Percentiles rank a stretch among this genome's conserved stretches.
Conservation (phyloP, 495 filamentous ascomycete genomes). For the Astrocystis sublimbata region DNA sequence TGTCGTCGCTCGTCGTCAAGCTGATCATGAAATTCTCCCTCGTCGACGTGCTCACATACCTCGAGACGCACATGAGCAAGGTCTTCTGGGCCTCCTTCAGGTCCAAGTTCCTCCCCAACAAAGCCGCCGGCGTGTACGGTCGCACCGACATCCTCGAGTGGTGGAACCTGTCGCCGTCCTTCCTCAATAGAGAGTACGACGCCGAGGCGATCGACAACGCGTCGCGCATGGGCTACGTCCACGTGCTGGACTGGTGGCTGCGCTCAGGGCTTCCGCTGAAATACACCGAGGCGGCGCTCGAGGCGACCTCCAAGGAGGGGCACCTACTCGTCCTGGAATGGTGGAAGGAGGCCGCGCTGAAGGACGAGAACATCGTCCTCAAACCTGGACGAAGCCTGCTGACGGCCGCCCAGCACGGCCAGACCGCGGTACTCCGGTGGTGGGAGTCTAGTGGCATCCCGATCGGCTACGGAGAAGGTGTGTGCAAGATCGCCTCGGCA, state of each 20-base stretch:
- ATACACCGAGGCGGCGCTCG: slow-evolving; percentile 82
- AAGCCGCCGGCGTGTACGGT: slow-evolving; percentile 83
- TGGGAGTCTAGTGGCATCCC: slow-evolving; percentile 79
- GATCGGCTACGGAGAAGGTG: slow-evolving; percentile 69
- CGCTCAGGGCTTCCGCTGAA: slow-evolving; percentile 74
- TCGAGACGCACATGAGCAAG: slow-evolving; percentile 74
- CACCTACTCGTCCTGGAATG: slow-evolving; percentile 83
- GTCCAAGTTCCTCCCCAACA: slow-evolving; percentile 78
- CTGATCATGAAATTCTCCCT: slow-evolving; percentile 89
- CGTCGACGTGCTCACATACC: slow-evolving; percentile 72
- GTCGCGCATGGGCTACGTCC: slow-evolving; percentile 76
- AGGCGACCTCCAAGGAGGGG: slow-evolving; percentile 79
- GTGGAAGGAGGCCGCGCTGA: slow-evolving; percentile 71
- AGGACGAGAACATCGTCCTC: slow-evolving; percentile 47
- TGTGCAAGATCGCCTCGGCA: slow-evolving; percentile 78
- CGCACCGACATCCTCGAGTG: slow-evolving; percentile 81
- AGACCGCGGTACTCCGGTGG: slow-evolving; percentile 71
- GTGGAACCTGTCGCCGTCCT: slow-evolving; percentile 73
- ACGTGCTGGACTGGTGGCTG: slow-evolving; percentile 91
- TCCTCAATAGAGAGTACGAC: slow-evolving; percentile 72
- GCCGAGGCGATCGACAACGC: slow-evolving; percentile 85
- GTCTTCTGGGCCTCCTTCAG: slow-evolving; percentile 82
- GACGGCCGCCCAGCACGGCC: slow-evolving; percentile 76
- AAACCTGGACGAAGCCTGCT: slow-evolving; percentile 81
- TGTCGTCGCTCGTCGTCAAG: slow-evolving; percentile 80